These are phyloP conservation scores for Puccinia horiana DNA, from an alignment of 1,284 basidiomycete genomes.

Conservation along the genomic window DNA sequence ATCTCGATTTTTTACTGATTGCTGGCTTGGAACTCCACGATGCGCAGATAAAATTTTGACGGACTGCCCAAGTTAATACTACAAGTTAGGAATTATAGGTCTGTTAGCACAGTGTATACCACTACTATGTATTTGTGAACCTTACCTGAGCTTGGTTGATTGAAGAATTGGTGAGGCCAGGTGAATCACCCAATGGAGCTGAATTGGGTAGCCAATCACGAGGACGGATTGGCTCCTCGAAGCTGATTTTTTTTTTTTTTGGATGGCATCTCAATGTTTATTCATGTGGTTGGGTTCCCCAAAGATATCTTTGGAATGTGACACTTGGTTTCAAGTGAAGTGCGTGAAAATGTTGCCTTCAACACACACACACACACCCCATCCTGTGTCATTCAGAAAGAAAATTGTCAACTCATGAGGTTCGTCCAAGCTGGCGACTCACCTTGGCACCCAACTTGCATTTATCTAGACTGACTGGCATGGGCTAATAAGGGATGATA, in stretches of 20 bases:
- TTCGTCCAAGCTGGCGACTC: neutral
- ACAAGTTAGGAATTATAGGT: neutral
- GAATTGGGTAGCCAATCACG: constrained; percentile 46
- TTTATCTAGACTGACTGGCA: constrained; percentile 34
- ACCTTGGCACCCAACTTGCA: too few relatives aligned
- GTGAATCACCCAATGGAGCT: constrained; percentile 21
- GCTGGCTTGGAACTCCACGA: constrained; percentile 20
- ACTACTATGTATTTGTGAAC: neutral
- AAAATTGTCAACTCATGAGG: neutral
- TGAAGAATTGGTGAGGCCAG: constrained; percentile 30
- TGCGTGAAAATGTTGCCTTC: constrained; percentile 17
- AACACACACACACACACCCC: constrained; percentile 16
- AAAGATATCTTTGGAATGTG: constrained; percentile 31
- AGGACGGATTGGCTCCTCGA: constrained; percentile 14
- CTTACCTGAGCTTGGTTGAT: constrained; percentile 37
- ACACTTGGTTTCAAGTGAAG: neutral
- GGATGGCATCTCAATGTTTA: constrained; percentile 22
- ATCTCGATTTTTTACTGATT: constrained; percentile 20
- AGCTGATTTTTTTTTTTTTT: constrained; percentile 34
- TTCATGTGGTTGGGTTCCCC: neutral
- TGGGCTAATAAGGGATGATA: constrained; percentile 32
- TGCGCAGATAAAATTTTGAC: constrained; percentile 18
- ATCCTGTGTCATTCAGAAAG: neutral
- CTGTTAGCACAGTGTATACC: neutral
- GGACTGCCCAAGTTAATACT: constrained; percentile 18